Evolutionary conservation across 768 basidiomycete species (phyloP), one percentile per base, ranked within the genome.

Genomic region (Peribolospora baueri): DNA sequence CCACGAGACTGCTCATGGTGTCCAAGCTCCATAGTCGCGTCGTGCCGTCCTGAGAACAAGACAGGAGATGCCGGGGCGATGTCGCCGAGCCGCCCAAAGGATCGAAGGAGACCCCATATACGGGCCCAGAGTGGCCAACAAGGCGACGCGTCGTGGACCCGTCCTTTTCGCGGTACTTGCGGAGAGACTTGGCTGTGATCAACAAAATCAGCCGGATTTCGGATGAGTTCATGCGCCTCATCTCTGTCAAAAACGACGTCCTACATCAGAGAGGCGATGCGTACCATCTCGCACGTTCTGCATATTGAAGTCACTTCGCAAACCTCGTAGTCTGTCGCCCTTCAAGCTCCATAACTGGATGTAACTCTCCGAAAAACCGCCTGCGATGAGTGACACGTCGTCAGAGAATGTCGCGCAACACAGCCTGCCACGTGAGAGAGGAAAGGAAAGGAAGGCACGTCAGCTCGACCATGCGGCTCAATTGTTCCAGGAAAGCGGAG

Each of bases 121-220:
- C 87, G 37, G 93, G 88, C 10, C 86, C 93, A 59, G 88, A 91
- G 66, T 98, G 93, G 1, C 87, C 93, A 53, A 97, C 79, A 13
- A 98, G 75, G 70, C 95, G 97, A n/a, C 88, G 79, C 7, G 90
- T 87, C 0, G 81, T 78, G 25, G 74, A 74, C 1, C 82, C 83
- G 37, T 80, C 82, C 67, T 80, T 85, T 66, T 88, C 85, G 57
- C 77, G 73, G 39, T 84, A 73, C 65, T 79, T 76, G 51, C 69
- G 73, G 50, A 80, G 68, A 6, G 78, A 77, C 37, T 73, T 62
- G 48, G 71, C 84, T 85, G 58, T 46, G 40, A 11, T 46, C n/a
- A 13, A 42, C 46, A 53, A 50, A 5, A 49, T 46, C 37, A 60
- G 52, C 11, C 37, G 14, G 39, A 52, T 14, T 38, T 41, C 40